A percentile compares a stretch with the other conserved stretches of the same genome.
Evolutionary conservation across 2,329 filamentous ascomycete species (phyloP).

Genomic region (Aspergillus texensis): DNA sequence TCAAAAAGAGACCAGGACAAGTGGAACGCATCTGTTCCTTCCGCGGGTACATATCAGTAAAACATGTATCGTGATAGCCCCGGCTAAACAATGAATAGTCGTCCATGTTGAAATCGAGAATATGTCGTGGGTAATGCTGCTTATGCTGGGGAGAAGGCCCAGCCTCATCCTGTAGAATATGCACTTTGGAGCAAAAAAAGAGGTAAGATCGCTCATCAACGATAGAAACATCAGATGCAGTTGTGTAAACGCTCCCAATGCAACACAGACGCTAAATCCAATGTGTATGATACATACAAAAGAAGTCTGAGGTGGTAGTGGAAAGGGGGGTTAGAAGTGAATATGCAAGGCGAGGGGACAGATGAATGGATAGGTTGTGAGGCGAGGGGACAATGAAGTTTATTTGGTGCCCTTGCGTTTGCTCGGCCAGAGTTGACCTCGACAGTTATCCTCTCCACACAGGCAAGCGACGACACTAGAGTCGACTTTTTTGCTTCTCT

Average conservation of each 20-base stretch:
- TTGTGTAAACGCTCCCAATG: constrained; percentile 2
- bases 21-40: too few relatives aligned
- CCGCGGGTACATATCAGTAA: too few relatives aligned
- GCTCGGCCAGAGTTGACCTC: constrained; percentile 48
- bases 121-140: neutral
- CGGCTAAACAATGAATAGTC: neutral
- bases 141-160: neutral
- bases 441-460: constrained; percentile 48
- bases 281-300: neutral
- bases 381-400: neutral
- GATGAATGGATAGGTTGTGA: neutral
- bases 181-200: neutral
- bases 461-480: constrained; percentile 46
- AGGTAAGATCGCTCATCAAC: neutral
- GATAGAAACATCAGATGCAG: neutral
- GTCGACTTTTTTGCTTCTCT: constrained; percentile 30
- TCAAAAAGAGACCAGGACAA: too few relatives aligned
- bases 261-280: constrained; percentile 2
- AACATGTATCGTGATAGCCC: neutral
- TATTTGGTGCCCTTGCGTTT: constrained; percentile 35
- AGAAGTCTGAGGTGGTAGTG: neutral
- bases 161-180: neutral
- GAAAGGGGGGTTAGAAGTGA: neutral
- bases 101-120: neutral
- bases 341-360: neutral